Conservation (phyloP, 2,329 filamentous ascomycete species). For the Diaporthe capsici region DNA sequence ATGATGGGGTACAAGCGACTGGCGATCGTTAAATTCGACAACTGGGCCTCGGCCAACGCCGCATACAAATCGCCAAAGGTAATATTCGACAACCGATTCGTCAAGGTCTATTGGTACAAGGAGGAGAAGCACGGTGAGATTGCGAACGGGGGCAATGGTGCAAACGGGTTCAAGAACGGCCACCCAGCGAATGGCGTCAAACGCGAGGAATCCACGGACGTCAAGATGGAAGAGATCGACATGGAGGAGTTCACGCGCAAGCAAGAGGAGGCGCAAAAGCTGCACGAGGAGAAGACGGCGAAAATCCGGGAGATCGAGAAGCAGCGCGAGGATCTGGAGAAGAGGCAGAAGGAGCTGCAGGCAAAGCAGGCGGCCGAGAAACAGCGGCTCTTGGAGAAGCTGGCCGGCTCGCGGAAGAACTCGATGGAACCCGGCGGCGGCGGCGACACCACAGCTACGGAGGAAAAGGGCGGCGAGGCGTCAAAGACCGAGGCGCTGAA, state of each 20-base stretch:
- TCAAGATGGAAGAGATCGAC: conserved; percentile 67
- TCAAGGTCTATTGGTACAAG: conserved; percentile 86
- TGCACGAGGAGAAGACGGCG: conserved; percentile 74
- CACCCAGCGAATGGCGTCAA: conserved; percentile 44
- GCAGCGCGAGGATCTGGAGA: conserved; percentile 74
- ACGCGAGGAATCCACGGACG: conserved; percentile 51
- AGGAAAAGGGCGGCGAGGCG: conserved; percentile 45
- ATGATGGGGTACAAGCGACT: conserved; percentile 77
- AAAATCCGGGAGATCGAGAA: conserved; percentile 75
- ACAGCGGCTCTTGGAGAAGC: conserved; percentile 70
- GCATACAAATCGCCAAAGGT: conserved; percentile 84
- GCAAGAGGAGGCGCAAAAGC: conserved; percentile 80
- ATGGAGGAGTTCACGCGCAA: conserved; percentile 77
- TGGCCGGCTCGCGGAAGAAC: conserved; percentile 58
- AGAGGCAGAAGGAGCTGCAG: conserved; percentile 72
- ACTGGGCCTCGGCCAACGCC: conserved; percentile 75
- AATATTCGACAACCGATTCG: conserved; percentile 88
- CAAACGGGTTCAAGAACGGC: conserved; percentile 50
- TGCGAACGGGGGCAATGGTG: conserved; percentile 47
- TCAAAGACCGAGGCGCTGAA: conserved; percentile 73
- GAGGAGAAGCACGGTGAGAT: conserved; percentile 59
- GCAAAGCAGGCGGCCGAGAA: conserved; percentile 76
- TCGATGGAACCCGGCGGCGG: conserved; percentile 33
- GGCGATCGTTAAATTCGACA: conserved; percentile 78
- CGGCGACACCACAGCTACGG: background rate